Percentiles rank a stretch among this genome's conserved stretches.
Evolutionary conservation across 1,284 basidiomycete species (phyloP).

Genomic region (Schizophyllum commune): DNA sequence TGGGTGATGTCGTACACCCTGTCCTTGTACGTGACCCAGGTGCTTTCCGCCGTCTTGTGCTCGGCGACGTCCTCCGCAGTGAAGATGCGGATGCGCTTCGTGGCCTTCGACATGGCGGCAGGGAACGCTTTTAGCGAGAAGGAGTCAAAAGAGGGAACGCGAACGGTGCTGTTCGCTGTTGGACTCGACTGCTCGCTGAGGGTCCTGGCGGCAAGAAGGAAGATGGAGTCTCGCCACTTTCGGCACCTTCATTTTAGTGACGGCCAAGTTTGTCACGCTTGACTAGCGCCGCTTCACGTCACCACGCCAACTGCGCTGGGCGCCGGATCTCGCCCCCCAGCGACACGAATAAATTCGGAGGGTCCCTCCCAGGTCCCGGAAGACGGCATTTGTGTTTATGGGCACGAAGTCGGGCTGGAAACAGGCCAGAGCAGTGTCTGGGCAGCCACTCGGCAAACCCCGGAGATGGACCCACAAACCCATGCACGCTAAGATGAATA

Average conservation of each 20-base stretch:
- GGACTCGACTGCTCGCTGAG: not conserved
- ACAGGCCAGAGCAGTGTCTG: too few relatives aligned
- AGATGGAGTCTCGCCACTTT: not conserved
- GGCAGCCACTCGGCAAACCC: too few relatives aligned
- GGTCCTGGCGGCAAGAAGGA: not conserved
- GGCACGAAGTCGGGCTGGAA: too few relatives aligned
- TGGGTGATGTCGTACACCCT: constrained; percentile 77
- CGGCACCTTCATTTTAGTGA: not conserved
- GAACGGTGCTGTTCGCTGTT: not conserved
- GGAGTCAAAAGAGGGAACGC: not conserved
- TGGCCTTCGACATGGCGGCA: constrained; percentile 26
- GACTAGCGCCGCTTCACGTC: not conserved
- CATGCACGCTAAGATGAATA: too few relatives aligned
- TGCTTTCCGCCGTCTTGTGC: constrained; percentile 51
- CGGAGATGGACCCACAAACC: too few relatives aligned
- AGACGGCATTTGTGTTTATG: not conserved
- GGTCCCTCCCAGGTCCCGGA: not conserved
- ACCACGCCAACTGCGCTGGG: not conserved
- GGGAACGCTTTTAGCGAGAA: not conserved
- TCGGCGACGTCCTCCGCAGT: constrained; percentile 60
- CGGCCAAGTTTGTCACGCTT: not conserved
- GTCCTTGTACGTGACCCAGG: constrained; percentile 68
- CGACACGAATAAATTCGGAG: not conserved
- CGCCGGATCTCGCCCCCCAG: not conserved
- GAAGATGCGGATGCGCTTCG: constrained; percentile 64